Base-by-base conservation (phyloP, 805 yeast species). In the Cyberlindnera petersonii region DNA sequence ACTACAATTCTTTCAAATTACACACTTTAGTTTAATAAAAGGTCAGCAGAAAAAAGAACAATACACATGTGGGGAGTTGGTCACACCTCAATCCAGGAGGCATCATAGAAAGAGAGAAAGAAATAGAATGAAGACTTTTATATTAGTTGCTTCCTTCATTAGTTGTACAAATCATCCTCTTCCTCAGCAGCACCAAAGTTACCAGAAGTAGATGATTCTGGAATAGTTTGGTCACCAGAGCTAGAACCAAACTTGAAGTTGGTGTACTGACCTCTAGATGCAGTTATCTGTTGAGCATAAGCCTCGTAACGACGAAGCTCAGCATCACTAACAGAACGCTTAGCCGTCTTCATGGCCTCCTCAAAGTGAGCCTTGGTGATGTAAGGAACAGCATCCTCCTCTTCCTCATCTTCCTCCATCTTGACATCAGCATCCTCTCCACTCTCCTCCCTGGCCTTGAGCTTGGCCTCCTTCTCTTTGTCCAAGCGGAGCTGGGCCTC, bases 331-430 rank as follows among this genome's bases (percentile, higher is more conserved):
- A 93, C 99, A 40, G 97, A 89, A 57, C 98, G 85, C 67, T 88
- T 84, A 38, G 98, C 99, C 2, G 98, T 88, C 80, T 91, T 89
- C 99, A 93, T 93, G 33, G 99, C 99, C 72, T 93, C 98, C 67
- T 93, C 96, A 56, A 93, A 88, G 64, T 93, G 99, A 37, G 82
- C 82, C 60, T 83, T 85, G 22, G 96, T 86, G 57, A 93, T 91
- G 64, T 66, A 93, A 58, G 99, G 98, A 52, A 93, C 99, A 22
- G 95, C 87, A 63, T 93, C 98, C 59, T 80, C 86, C 64, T 77
- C 86, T 45, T 75, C 86, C 65, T 67, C 61, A 26, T 60, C 67
- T 29, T 59, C 50, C 47, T 63, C 72, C 50, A 69, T 72, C 48
- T 69, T 75, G 40, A 66, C 83, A 34, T 68, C 85, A 35, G 62